A percentile compares a stretch with the other conserved stretches of the same genome.
Evolutionary conservation across 2,329 filamentous ascomycete genomes (phyloP).

Genomic region (Alternaria tenuissima): DNA sequence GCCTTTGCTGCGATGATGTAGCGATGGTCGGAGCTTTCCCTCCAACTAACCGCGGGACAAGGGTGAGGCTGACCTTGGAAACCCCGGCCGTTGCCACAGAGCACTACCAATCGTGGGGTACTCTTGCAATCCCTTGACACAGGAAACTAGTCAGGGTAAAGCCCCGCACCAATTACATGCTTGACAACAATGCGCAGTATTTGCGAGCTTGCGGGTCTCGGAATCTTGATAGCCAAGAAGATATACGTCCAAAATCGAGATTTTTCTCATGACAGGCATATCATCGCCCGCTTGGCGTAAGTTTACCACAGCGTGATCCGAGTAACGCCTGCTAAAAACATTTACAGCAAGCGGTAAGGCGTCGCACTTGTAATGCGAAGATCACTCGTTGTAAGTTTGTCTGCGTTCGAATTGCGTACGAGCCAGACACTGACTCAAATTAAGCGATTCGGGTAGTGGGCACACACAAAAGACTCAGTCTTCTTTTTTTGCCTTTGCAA

Average conservation of each 20-base stretch:
- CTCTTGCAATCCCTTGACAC: too few species aligned
- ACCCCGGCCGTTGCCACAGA: constrained; percentile 19
- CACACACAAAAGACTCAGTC: neutral
- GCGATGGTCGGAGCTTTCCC: constrained; percentile 23
- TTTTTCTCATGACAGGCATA: neutral
- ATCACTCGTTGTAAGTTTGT: constrained; percentile 12
- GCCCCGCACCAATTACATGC: neutral
- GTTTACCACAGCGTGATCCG: neutral
- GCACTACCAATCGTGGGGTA: constrained; percentile 4
- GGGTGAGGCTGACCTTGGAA: constrained; percentile 22
- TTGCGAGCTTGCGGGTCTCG: too few species aligned
- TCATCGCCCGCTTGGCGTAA: constrained; percentile 10
- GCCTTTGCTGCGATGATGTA: constrained; percentile 27
- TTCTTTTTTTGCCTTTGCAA: neutral
- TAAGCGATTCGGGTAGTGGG: constrained; percentile 14
- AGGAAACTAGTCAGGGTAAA: too few species aligned
- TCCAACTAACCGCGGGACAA: constrained; percentile 13
- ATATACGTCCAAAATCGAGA: too few species aligned
- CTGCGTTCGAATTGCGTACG: too few species aligned
- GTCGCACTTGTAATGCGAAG: constrained; percentile 29
- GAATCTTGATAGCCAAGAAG: too few species aligned
- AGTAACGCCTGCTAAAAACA: neutral
- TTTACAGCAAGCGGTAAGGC: constrained; percentile 20
- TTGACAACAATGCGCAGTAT: neutral
- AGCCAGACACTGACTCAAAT: neutral